Conservation (phyloP, 139 green algal genomes). For the Chlamydomonas asymmetrica region DNA sequence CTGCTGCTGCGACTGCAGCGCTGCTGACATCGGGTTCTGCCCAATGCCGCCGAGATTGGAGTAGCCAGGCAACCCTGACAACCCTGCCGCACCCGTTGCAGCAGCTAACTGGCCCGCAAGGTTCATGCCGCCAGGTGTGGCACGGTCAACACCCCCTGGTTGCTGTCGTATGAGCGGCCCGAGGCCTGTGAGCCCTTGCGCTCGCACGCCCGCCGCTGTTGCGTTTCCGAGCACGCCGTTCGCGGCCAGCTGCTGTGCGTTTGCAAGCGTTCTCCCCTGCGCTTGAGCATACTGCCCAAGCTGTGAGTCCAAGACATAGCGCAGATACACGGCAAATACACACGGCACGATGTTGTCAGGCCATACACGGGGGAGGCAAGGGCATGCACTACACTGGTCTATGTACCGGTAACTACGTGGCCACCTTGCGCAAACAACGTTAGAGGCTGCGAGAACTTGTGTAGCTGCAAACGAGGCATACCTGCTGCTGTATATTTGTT, state of each 20-base stretch:
- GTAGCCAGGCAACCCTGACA: slow-evolving; percentile 29
- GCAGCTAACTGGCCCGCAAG: slow-evolving; percentile 13
- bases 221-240: slow-evolving; percentile 20
- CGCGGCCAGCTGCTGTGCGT: slow-evolving; percentile 15
- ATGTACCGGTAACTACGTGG: no score
- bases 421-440: no score
- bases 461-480: no score
- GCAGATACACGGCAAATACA: no score
- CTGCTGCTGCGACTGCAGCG: slow-evolving; percentile 22
- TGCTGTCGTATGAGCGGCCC: slow-evolving; percentile 11
- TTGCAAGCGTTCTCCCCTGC: slow-evolving; percentile 14
- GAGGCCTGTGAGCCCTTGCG: slow-evolving; percentile 15
- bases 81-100: slow-evolving; percentile 3
- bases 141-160: slow-evolving; percentile 8
- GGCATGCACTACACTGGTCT: no score
- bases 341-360: no score
- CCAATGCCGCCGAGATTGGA: no score
- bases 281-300: slow-evolving; percentile 23
- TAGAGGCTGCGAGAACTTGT: no score
- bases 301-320: no score
- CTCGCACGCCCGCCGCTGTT: slow-evolving; percentile 8
- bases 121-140: slow-evolving; percentile 12
- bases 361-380: no score
- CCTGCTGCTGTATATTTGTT: slow-evolving; percentile 17
- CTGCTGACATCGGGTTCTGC: slow-evolving; percentile 27